Percentiles rank a stretch among this genome's conserved stretches.
phyloP scores from a whole-genome alignment of 2,329 filamentous ascomycete genomes.

The Tolypocladium inflatum region DNA sequence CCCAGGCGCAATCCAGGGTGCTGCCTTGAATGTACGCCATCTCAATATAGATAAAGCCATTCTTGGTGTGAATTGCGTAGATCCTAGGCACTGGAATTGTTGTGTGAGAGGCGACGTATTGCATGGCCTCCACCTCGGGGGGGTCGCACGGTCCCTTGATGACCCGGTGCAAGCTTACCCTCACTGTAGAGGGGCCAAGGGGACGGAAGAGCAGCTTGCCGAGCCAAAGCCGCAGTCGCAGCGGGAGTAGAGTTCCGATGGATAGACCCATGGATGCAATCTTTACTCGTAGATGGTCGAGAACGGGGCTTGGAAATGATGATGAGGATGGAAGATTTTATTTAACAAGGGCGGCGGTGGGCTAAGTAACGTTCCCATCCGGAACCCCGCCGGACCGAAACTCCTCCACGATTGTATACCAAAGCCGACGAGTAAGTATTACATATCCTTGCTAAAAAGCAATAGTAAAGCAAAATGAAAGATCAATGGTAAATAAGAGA shows the following conservation, averaged over 20 bases:
- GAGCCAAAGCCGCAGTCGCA: conserved; percentile 16
- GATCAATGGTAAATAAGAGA: too few relatives aligned
- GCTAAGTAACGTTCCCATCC: too few relatives aligned
- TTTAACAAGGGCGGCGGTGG: too few relatives aligned
- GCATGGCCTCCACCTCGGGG: conserved; percentile 18
- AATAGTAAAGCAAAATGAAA: too few relatives aligned
- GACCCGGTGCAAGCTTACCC: conserved; percentile 18
- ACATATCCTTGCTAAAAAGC: too few relatives aligned
- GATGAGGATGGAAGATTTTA: too few relatives aligned
- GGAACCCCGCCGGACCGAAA: too few relatives aligned
- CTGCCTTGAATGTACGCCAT: conserved; percentile 15
- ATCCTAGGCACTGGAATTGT: conserved; percentile 16
- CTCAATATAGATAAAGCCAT: conserved; percentile 13
- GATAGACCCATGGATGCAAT: conserved; percentile 13
- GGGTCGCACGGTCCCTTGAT: conserved; percentile 20
- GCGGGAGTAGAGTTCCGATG: conserved; percentile 13
- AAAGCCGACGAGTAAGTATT: too few relatives aligned
- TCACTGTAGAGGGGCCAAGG: conserved; percentile 4
- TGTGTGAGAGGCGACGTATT: conserved; percentile 17
- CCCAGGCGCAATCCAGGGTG: conserved; percentile 10
- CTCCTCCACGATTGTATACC: too few relatives aligned
- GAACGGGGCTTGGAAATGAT: not conserved
- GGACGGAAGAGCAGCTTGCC: conserved; percentile 13
- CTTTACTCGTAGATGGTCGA: not conserved
- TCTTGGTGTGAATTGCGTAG: conserved; percentile 11